Evolutionary conservation across 306 rosid species (phyloP).

Genomic region (Urtica urens): DNA sequence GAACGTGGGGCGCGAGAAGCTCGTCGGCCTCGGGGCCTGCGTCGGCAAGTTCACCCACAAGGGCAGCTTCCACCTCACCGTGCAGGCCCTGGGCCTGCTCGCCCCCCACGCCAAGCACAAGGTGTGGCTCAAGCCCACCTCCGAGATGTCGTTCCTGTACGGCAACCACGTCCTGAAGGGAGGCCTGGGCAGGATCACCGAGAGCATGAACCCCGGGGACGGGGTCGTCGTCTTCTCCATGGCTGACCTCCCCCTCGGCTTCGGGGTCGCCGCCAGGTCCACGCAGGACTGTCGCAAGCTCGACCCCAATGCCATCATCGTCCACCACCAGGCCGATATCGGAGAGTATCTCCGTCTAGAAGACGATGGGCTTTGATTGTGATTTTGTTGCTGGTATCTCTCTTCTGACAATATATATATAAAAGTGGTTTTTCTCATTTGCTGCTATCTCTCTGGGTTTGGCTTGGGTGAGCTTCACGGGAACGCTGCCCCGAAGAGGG

Average conservation of each 20-base stretch:
- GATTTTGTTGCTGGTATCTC: no score
- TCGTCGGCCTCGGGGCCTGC: conserved; percentile 68
- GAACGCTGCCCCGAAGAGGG: no score
- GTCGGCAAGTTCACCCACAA: conserved; percentile 83
- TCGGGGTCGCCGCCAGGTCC: conserved; percentile 75
- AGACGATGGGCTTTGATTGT: no score
- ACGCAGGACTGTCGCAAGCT: conserved; percentile 92
- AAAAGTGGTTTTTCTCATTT: no score
- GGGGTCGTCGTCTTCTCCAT: conserved; percentile 84
- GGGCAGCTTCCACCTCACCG: conserved; percentile 72
- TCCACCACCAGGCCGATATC: conserved; percentile 78
- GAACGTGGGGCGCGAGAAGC: conserved; percentile 48
- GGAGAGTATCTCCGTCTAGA: conserved; percentile 94
- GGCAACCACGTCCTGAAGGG: conserved; percentile 85
- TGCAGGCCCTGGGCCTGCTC: conserved; percentile 44
- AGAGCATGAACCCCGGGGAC: conserved; percentile 58
- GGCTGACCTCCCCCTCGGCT: conserved; percentile 85
- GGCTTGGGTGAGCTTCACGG: no score
- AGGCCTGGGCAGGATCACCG: conserved; percentile 78
- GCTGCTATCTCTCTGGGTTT: no score
- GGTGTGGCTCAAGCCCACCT: conserved; percentile 85
- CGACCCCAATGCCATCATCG: conserved; percentile 82
- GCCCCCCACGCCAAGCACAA: conserved; percentile 80
- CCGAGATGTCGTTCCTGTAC: conserved; percentile 76
- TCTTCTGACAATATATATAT: no score